These are phyloP conservation scores for Alnus glutinosa DNA, from an alignment of 306 rosid genomes.

Conservation along the genomic window DNA sequence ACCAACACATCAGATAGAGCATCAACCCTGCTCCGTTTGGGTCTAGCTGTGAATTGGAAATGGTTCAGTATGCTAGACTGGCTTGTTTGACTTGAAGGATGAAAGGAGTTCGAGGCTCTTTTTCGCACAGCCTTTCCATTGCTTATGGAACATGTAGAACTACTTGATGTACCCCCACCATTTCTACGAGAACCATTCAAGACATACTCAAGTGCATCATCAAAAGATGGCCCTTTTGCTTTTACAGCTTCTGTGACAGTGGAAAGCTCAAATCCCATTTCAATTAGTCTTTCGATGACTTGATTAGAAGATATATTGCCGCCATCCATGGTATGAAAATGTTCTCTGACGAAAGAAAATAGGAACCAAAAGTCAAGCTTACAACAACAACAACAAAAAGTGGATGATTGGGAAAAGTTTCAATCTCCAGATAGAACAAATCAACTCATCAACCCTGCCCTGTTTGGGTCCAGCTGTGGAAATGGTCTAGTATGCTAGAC, in stretches of 20 bases:
- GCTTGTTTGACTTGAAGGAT: slow-evolving; percentile 35
- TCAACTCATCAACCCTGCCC: no score
- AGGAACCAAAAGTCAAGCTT: neutral
- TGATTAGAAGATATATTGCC: slow-evolving; percentile 35
- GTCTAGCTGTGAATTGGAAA: slow-evolving; percentile 42
- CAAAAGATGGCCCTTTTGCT: slow-evolving; percentile 52
- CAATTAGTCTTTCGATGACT: slow-evolving; percentile 55
- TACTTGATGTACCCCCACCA: slow-evolving; percentile 26
- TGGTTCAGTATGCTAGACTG: slow-evolving; percentile 72
- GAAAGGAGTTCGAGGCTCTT: slow-evolving; percentile 32
- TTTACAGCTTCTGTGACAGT: slow-evolving; percentile 41
- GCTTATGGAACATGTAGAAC: slow-evolving; percentile 22
- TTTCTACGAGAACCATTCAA: slow-evolving; percentile 33
- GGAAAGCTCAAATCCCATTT: slow-evolving; percentile 64
- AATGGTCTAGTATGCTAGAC: no score
- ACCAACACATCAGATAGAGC: slow-evolving; percentile 24
- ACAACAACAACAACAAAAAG: slow-evolving; percentile 6
- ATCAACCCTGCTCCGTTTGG: slow-evolving; percentile 26
- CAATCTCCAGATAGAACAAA: neutral
- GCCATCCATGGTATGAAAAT: slow-evolving; percentile 37
- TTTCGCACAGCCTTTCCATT: slow-evolving; percentile 29
- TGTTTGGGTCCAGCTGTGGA: no score
- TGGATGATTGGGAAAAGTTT: neutral
- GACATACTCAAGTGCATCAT: slow-evolving; percentile 50
- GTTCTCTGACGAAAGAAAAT: neutral